Percentiles rank a stretch among this genome's conserved stretches.
phyloP scores from a whole-genome alignment of 768 basidiomycete species.

The Hericium erinaceus region DNA sequence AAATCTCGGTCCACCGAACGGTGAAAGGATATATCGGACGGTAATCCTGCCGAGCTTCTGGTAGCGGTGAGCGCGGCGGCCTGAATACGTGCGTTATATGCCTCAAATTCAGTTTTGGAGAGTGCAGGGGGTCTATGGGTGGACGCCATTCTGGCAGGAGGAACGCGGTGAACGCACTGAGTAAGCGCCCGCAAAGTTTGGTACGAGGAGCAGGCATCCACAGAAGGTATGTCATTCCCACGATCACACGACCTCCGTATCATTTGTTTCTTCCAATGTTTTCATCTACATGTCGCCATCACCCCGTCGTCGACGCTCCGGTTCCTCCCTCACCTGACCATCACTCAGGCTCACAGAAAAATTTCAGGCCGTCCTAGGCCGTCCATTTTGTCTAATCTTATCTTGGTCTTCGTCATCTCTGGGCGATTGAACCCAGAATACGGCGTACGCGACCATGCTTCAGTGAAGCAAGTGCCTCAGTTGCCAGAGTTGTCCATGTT shows the following conservation, averaged over 20 bases:
- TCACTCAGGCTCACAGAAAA: too few relatives aligned
- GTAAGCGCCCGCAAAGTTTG: not conserved
- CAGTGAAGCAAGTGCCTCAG: too few relatives aligned
- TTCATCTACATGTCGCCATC: too few relatives aligned
- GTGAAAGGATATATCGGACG: conserved; percentile 80
- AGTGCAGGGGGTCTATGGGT: not conserved
- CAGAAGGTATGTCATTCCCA: not conserved
- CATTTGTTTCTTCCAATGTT: too few relatives aligned
- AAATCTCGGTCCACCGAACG: conserved; percentile 72
- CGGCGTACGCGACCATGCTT: too few relatives aligned
- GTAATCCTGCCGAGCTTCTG: conserved; percentile 48
- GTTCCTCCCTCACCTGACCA: too few relatives aligned
- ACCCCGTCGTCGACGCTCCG: too few relatives aligned
- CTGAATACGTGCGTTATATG: conserved; percentile 52
- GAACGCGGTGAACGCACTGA: not conserved
- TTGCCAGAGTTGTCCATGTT: too few relatives aligned
- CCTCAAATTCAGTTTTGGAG: conserved; percentile 29
- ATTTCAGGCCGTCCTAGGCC: too few relatives aligned
- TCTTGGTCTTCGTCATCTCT: too few relatives aligned
- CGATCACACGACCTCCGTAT: not conserved
- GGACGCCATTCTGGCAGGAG: not conserved
- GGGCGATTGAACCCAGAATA: too few relatives aligned
- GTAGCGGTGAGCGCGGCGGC: conserved; percentile 53
- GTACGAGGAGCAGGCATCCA: not conserved
- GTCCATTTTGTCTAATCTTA: too few relatives aligned